A percentile compares a stretch with the other conserved stretches of the same genome.
Conservation (phyloP, 225 moss, liverwort and hornwort genomes). For the Takakia lepidozioides region DNA sequence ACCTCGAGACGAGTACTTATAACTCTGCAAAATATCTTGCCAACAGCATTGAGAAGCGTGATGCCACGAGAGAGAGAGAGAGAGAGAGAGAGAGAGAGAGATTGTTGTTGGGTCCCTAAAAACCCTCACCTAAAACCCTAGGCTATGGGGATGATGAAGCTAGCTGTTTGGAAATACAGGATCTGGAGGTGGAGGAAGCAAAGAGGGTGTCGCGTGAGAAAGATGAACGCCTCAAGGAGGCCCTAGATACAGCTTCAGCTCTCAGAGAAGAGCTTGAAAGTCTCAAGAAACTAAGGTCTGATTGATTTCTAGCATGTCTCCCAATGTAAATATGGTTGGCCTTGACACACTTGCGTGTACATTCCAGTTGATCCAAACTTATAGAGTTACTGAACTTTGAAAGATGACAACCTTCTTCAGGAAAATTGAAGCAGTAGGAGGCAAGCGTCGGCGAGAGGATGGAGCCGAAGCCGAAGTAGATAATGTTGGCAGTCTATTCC, state of each 20-base stretch:
- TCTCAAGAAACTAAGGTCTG: constrained; percentile 50
- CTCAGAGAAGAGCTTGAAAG: constrained; percentile 60
- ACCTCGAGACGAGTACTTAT: too few relatives aligned
- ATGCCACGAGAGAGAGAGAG: too few relatives aligned
- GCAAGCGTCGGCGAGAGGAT: constrained; percentile 29
- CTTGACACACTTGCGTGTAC: too few relatives aligned
- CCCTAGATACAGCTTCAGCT: constrained; percentile 42
- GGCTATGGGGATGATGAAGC: not conserved
- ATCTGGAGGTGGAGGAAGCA: constrained; percentile 80
- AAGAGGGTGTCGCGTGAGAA: constrained; percentile 62
- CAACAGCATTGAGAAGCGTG: too few relatives aligned
- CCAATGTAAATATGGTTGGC: constrained; percentile 1
- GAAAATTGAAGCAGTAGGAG: constrained; percentile 19
- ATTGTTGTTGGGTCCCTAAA: too few relatives aligned
- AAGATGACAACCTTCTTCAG: constrained; percentile 16
- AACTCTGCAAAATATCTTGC: too few relatives aligned
- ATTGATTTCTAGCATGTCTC: not conserved
- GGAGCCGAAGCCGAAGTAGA: constrained; percentile 9
- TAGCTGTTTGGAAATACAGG: constrained; percentile 28
- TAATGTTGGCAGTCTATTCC: constrained; percentile 12
- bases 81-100: too few relatives aligned
- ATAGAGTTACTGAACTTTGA: too few relatives aligned
- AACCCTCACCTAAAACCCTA: too few relatives aligned
- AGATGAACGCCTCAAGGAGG: constrained; percentile 67
- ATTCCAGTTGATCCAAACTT: too few relatives aligned